Evolutionary conservation across 208 protist genomes (phyloP), one percentile per base, ranked within the genome.

Genomic region (Herpetomonas samuelpessoai): DNA sequence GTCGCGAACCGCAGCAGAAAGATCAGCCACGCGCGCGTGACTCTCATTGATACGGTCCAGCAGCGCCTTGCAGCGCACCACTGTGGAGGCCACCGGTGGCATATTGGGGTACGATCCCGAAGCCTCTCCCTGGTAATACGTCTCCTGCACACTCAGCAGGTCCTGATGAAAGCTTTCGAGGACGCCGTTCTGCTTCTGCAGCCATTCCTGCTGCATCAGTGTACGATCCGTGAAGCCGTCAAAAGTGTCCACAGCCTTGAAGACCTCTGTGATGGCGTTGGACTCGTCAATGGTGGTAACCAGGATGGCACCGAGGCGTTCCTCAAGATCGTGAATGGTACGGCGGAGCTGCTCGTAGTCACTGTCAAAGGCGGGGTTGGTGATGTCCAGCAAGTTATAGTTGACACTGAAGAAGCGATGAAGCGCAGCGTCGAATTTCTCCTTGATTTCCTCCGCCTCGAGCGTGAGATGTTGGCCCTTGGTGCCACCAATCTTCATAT

Each of bases 181-280:
- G 46, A 96, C 92, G 35, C 72, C 79, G 46, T 72, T 65, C 65
- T 98, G 92, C 81, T 98, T 97, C 54, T 91, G 95, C 19, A 93
- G 66, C 80, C 97, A 96, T 74, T 98, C 96, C 63, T 93, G 79
- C 62, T 98, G 84, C 67, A 98, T 92, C 22, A 88, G 86, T 24
- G 88, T 83, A 49, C 96, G 89, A 30, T 98, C 91, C 12, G 97
- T 91, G 62, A 99, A 92, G 30, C 84, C 92, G 45, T 98, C 96
- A 71, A 98, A 99, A 10, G 91, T 94, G 67, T 98, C 97, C 3
- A 99, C 91, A 1, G 98, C 86, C 64, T 98, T 98, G 71, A 99
- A 98, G 14, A 96, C 79, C 57, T 92, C 84, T 2, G 88, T 84
- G 53, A 98, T 89, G 12, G 96, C 97, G 50, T 74, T 83, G 45